Base-by-base conservation (phyloP, 495 filamentous ascomycete genomes). In the Rhypophila decipiens region DNA sequence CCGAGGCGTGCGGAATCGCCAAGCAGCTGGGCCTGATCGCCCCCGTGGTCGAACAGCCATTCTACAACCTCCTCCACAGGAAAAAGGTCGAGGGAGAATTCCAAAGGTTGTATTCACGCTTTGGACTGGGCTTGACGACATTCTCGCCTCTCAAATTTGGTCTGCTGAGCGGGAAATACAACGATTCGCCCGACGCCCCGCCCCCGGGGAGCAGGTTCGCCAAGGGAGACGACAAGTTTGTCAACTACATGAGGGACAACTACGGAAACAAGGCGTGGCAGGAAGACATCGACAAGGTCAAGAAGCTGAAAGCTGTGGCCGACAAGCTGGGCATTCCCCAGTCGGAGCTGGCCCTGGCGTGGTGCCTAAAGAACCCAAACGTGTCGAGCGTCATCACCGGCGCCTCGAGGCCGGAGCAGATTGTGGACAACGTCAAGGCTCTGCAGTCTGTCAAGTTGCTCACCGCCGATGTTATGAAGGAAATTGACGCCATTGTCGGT, bases 151-250 rank as follows among this genome's bases (percentile, higher is more conserved):
- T 90, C 33, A 79, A 82, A 53, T 74, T 72, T 18, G 86, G 86
- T 1, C 50, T 88, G 9, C 62, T 90, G 49, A 86, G 79, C 1
- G 86, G 86, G 5, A 90, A 89, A 64, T 90, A 90, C 65, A 87
- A 87, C 61, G 75, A 85, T 33, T 72, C 50, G 8, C 83, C 57
- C 18, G 57, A 56, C 24, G 74, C 67, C 5, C 65, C 79, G 21
- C 76, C 76, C 10, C 57, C 66, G 19, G 75, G 67, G 36, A 75
- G 71, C 4, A 65, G 78, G 8, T 70, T 79, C 39, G 64, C 61
- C 33, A 66, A 62, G 39, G 55, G 60, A 22, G 52, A 53, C 2
- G 63, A 64, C 24, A 54, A 59, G 53, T 66, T 66, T 46, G 55
- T 75, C 31, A 58, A 44, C 62, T 39, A 55, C 52, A 12, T 65